phyloP scores from a whole-genome alignment of 306 rosid genomes.

The Biancaea sappan region DNA sequence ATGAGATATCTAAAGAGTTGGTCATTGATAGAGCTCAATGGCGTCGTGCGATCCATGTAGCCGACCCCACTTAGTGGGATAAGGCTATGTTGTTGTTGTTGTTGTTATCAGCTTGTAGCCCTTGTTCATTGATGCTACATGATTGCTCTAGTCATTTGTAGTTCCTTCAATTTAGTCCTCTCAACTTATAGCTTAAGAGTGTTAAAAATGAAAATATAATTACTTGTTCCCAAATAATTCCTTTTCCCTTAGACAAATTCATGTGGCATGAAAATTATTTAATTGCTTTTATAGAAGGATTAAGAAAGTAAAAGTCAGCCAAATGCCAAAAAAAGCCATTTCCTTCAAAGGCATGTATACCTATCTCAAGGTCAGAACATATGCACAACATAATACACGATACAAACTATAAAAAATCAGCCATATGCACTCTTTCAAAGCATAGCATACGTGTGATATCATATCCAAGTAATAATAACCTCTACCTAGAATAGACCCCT shows the following conservation, averaged over 20 bases:
- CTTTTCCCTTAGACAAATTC: background rate
- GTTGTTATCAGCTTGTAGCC: no score
- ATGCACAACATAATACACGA: constrained; percentile 13
- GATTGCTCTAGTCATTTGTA: background rate
- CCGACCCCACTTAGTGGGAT: no score
- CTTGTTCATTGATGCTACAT: background rate
- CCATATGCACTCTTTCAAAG: background rate
- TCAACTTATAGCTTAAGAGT: background rate
- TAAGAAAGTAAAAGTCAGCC: background rate
- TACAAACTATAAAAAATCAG: background rate
- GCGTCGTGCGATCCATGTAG: no score
- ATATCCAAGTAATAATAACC: constrained; percentile 28
- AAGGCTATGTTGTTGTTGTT: no score
- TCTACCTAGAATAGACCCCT: constrained; percentile 13
- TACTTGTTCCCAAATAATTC: background rate
- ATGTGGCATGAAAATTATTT: background rate
- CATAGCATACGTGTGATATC: background rate
- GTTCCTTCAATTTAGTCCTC: background rate
- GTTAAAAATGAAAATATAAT: background rate
- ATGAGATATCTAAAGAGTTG: no score
- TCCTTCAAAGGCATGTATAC: constrained; percentile 17
- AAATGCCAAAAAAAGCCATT: background rate
- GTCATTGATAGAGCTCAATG: no score
- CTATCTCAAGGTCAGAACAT: constrained; percentile 10
- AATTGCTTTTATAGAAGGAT: background rate